phyloP scores from a whole-genome alignment of 2,329 filamentous ascomycete genomes.

The Ampelomyces quisqualis region DNA sequence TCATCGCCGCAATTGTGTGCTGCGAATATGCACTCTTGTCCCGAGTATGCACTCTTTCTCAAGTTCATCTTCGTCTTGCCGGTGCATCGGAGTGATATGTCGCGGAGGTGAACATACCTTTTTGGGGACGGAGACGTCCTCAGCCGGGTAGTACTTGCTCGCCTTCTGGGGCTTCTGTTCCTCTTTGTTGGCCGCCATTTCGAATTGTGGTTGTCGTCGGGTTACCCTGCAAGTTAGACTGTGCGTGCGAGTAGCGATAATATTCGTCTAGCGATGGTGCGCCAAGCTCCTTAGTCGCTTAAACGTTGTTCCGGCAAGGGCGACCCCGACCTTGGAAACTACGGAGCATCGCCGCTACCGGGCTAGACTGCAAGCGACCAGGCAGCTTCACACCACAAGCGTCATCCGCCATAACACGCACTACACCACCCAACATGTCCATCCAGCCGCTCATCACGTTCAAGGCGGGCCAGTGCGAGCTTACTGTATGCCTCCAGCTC shows the following conservation, averaged over 20 bases:
- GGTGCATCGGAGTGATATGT: conserved; percentile 14
- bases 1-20: conserved; percentile 6
- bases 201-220: conserved; percentile 54
- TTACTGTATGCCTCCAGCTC: conserved; percentile 66
- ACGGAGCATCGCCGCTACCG: conserved; percentile 12
- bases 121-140: conserved; percentile 85
- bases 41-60: no score
- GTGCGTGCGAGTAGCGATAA: conserved; percentile 13
- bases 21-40: no score
- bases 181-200: conserved; percentile 61
- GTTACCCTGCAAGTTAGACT: conserved; percentile 20
- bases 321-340: no score
- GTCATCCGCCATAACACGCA: conserved; percentile 20
- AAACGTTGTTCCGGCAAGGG: conserved; percentile 6
- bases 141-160: conserved; percentile 97
- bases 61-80: conserved; percentile 14
- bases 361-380: conserved; percentile 1
- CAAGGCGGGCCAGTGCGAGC: conserved; percentile 87
- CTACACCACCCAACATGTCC: conserved; percentile 61
- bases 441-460: conserved; percentile 87
- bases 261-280: conserved; percentile 12
- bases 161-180: conserved; percentile 69
- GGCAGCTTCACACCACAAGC: conserved; percentile 22
- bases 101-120: conserved; percentile 70
- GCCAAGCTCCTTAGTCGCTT: conserved; percentile 2